Percentiles rank a stretch among this genome's conserved stretches.
Evolutionary conservation across 148 eudicot genomes (phyloP).

Genomic region (Persicaria maculosa): DNA sequence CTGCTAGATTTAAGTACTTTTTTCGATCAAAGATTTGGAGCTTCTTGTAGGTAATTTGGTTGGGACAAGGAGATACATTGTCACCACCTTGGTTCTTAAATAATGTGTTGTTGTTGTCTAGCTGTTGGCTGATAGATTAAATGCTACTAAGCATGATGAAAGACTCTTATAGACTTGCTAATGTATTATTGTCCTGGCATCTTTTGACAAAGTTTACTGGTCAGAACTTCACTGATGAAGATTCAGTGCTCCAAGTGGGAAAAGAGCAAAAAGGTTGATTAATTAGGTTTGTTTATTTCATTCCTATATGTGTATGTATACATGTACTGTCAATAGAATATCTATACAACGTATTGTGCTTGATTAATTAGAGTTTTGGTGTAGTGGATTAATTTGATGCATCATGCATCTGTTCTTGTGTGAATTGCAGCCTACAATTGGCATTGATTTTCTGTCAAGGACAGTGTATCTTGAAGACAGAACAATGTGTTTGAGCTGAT

Average conservation of each 20-base stretch:
- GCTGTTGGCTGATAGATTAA: neutral
- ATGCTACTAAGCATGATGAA: neutral
- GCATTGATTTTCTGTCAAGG: constrained; percentile 73
- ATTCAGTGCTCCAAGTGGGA: constrained; percentile 14
- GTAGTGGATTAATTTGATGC: neutral
- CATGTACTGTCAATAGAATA: no score
- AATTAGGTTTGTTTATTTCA: no score
- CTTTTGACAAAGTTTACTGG: constrained; percentile 50
- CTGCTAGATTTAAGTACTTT: no score
- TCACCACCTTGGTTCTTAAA: neutral
- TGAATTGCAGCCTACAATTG: constrained; percentile 57
- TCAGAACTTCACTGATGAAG: constrained; percentile 73
- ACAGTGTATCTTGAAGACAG: constrained; percentile 85
- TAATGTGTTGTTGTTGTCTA: neutral
- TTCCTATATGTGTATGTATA: no score
- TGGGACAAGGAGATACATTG: no score
- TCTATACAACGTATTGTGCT: neutral
- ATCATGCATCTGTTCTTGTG: neutral
- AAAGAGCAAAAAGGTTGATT: constrained; percentile 34
- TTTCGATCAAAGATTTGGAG: no score
- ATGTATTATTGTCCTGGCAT: constrained; percentile 2
- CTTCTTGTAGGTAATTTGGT: no score
- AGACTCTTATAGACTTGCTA: neutral
- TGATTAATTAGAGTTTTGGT: neutral
- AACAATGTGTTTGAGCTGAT: constrained; percentile 70